phyloP scores from a whole-genome alignment of 352 stramenopile species.

The Blastocystis sp. region DNA sequence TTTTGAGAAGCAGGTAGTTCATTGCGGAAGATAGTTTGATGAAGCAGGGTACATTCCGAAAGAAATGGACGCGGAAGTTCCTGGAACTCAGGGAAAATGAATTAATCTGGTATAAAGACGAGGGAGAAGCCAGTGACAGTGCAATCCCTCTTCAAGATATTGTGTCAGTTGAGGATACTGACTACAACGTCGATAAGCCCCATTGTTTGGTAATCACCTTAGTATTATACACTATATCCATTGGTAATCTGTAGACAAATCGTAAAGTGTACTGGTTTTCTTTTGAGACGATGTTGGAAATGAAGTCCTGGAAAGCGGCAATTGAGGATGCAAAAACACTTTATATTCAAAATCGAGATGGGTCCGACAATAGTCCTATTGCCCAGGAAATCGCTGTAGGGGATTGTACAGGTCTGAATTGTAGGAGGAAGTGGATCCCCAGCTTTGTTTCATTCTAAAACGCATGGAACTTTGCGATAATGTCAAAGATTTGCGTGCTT shows the following conservation, averaged over 20 bases:
- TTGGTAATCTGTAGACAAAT: conserved; percentile 35
- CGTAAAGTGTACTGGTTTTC: conserved; percentile 63
- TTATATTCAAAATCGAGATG: conserved; percentile 42
- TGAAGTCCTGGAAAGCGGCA: conserved; percentile 54
- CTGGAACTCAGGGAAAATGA: conserved; percentile 45
- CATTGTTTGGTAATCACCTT: conserved; percentile 47
- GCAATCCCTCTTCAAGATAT: conserved; percentile 61
- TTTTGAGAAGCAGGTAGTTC: conserved; percentile 66
- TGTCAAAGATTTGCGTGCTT: conserved; percentile 62
- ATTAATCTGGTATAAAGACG: conserved; percentile 50
- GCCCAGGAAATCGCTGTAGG: not conserved
- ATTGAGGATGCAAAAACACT: conserved; percentile 65
- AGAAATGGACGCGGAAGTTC: conserved; percentile 56
- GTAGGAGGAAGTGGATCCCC: conserved; percentile 65
- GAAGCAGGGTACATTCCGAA: conserved; percentile 51
- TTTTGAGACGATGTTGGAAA: conserved; percentile 56
- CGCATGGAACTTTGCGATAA: conserved; percentile 65
- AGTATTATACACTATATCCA: not conserved
- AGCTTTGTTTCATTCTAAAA: conserved; percentile 63
- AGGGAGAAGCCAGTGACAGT: conserved; percentile 38
- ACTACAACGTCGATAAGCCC: conserved; percentile 65
- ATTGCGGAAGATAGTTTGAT: not conserved
- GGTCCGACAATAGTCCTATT: conserved; percentile 33
- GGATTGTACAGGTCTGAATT: not conserved
- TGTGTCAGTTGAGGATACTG: conserved; percentile 43